Conservation (phyloP, 495 filamentous ascomycete species). For the Pseudotulostoma volvatum region DNA sequence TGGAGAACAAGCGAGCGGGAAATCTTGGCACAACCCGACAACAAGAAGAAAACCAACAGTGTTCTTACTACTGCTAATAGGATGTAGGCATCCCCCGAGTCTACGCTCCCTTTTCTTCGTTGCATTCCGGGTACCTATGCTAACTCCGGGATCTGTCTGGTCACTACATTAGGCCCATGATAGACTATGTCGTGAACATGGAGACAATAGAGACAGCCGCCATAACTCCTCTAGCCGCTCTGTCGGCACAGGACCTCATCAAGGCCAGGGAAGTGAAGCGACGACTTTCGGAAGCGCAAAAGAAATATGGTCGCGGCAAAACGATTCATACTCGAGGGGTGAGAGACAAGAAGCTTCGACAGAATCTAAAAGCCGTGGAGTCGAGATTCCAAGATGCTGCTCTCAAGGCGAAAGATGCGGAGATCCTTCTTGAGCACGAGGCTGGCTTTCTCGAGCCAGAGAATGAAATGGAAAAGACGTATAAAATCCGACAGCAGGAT, state of each 20-base stretch:
- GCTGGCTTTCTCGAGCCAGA: constrained; percentile 81
- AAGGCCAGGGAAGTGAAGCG: constrained; percentile 20
- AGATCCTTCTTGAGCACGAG: constrained; percentile 83
- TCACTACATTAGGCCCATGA: too few relatives aligned
- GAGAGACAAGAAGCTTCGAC: constrained; percentile 78
- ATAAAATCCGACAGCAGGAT: constrained; percentile 81
- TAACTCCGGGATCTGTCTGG: too few relatives aligned
- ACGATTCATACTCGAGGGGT: constrained; percentile 39
- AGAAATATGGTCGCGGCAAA: constrained; percentile 70
- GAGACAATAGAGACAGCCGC: too few relatives aligned
- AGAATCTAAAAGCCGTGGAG: constrained; percentile 63
- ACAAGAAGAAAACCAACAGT: too few relatives aligned
- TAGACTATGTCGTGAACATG: too few relatives aligned
- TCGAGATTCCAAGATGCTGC: constrained; percentile 64
- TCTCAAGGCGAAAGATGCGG: constrained; percentile 76
- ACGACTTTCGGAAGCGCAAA: constrained; percentile 44
- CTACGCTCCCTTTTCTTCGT: too few relatives aligned
- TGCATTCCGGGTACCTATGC: too few relatives aligned
- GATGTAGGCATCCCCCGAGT: too few relatives aligned
- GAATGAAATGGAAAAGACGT: constrained; percentile 73
- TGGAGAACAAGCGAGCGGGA: constrained; percentile 25
- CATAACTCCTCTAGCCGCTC: not conserved
- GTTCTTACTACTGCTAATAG: too few relatives aligned
- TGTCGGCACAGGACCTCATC: constrained; percentile 2
- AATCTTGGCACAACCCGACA: constrained; percentile 18